A percentile compares a stretch with the other conserved stretches of the same genome.
Conservation (phyloP, 2,329 filamentous ascomycete genomes). For the Venturia effusa region DNA sequence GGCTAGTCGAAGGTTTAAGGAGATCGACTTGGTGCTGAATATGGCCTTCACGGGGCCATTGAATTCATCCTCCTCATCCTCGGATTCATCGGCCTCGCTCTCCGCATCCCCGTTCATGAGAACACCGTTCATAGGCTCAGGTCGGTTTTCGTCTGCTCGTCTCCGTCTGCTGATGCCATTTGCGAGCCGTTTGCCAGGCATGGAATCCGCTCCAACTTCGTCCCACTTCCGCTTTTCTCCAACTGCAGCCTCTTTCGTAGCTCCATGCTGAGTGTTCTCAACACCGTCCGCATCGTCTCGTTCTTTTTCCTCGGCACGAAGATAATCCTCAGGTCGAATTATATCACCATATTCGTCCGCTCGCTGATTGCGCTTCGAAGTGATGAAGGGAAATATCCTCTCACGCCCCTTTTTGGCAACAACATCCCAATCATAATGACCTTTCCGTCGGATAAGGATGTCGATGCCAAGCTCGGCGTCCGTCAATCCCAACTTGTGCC, state of each 20-base stretch:
- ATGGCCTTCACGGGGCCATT: conserved; percentile 68
- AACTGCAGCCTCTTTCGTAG: conserved; percentile 40
- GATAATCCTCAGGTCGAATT: conserved; percentile 87
- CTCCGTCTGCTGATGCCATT: conserved; percentile 50
- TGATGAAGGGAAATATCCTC: conserved; percentile 76
- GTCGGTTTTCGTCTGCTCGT: conserved; percentile 20
- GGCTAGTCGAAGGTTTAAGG: conserved; percentile 64
- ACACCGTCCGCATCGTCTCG: conserved; percentile 57
- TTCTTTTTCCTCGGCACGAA: conserved; percentile 84
- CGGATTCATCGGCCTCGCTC: conserved; percentile 35
- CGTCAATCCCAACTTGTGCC: conserved; percentile 75
- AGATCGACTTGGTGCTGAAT: conserved; percentile 51
- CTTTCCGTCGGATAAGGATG: conserved; percentile 76
- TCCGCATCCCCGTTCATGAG: conserved; percentile 15
- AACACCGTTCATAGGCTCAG: conserved; percentile 15
- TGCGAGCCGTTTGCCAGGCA: conserved; percentile 26
- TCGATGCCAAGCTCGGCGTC: conserved; percentile 91
- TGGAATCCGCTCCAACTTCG: conserved; percentile 43
- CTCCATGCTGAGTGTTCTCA: conserved; percentile 29
- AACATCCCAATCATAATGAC: conserved; percentile 88
- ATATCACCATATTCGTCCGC: conserved; percentile 89
- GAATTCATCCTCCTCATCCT: conserved; percentile 41
- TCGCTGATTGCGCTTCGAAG: conserved; percentile 56
- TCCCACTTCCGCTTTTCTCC: conserved; percentile 96
- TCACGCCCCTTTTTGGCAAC: conserved; percentile 85